Base-by-base conservation (phyloP, 306 rosid genomes). In the Dryas drummondii region DNA sequence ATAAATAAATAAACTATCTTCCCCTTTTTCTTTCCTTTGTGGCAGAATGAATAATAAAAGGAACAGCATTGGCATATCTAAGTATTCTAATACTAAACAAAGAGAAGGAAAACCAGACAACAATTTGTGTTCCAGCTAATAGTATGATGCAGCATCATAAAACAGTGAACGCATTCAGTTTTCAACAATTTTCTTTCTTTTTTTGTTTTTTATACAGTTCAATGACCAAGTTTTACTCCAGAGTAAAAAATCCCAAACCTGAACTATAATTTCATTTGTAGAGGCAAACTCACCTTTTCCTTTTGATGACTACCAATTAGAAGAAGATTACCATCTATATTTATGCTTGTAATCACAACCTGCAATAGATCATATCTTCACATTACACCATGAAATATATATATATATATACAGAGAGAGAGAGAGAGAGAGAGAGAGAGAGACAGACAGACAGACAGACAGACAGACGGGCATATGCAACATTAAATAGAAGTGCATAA, bases 321-420 rank as follows among this genome's bases (percentile, higher is more conserved):
- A 47, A 84, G 79, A 46, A 87, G 91, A 69, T 76, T 68, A n/a
- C 86, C 89, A 2, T 85, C 78, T 62, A 87, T 81, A 70, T 68
- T 82, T 77, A 87, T 85, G 86, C 97, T 89, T 73, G 93, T 89
- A 75, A 92, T 76, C 78, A 92, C 90, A 79, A 92, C 91, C 96
- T 92, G 88, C 46, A 75, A 62, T 44, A 63, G 6, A 66, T 56
- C 17, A 68, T 52, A 76, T 22, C 74, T 55, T 42, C 51, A 26
- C 63, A 74, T 82, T 42, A 74, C 16, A 72, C 0, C 4, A 10
- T 37, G 26, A n/a, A n/a, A n/a, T n/a, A n/a, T n/a, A n/a, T n/a
- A n/a, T n/a, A n/a, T n/a, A n/a, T n/a, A n/a, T n/a, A n/a, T n/a
- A n/a, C n/a, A n/a, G 17, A 49, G 66, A 56, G 47, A 26, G 70